These are phyloP conservation scores for Pisolithus sp. DNA, from an alignment of 768 basidiomycete genomes.

Conservation along the genomic window DNA sequence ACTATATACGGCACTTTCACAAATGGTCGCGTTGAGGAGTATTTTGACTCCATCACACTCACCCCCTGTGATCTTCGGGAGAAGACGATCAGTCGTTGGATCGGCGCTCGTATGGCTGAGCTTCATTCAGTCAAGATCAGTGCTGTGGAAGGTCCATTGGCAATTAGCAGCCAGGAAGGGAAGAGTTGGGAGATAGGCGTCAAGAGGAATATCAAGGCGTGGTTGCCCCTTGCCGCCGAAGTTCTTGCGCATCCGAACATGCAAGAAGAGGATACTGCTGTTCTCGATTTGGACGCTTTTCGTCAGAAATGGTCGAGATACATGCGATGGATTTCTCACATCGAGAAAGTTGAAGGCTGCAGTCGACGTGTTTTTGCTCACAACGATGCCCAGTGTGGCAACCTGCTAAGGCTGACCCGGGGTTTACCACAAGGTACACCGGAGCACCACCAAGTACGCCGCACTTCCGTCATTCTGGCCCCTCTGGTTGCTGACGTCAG, in stretches of 20 bases:
- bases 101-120: slow-evolving; percentile 93
- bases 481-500: slow-evolving; percentile 8
- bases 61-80: slow-evolving; percentile 36
- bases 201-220: slow-evolving; percentile 60
- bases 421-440: slow-evolving; percentile 48
- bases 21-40: slow-evolving; percentile 94
- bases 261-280: slow-evolving; percentile 36
- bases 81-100: slow-evolving; percentile 32
- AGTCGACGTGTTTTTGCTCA: slow-evolving; percentile 77
- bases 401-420: slow-evolving; percentile 65
- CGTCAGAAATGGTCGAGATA: slow-evolving; percentile 62
- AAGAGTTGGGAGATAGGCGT: slow-evolving; percentile 53
- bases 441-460: slow-evolving; percentile 69
- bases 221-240: slow-evolving; percentile 65
- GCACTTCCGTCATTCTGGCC: neutral
- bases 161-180: slow-evolving; percentile 34
- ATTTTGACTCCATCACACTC: slow-evolving; percentile 83
- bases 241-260: slow-evolving; percentile 63
- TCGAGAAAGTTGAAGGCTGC: slow-evolving; percentile 51
- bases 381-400: slow-evolving; percentile 96
- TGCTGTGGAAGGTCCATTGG: slow-evolving; percentile 46
- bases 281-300: slow-evolving; percentile 63
- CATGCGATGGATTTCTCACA: slow-evolving; percentile 57
- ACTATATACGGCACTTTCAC: slow-evolving; percentile 90
- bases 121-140: slow-evolving; percentile 87